These are phyloP conservation scores for Neckera pumila DNA, from an alignment of 225 moss, liverwort and hornwort species.

Conservation along the genomic window DNA sequence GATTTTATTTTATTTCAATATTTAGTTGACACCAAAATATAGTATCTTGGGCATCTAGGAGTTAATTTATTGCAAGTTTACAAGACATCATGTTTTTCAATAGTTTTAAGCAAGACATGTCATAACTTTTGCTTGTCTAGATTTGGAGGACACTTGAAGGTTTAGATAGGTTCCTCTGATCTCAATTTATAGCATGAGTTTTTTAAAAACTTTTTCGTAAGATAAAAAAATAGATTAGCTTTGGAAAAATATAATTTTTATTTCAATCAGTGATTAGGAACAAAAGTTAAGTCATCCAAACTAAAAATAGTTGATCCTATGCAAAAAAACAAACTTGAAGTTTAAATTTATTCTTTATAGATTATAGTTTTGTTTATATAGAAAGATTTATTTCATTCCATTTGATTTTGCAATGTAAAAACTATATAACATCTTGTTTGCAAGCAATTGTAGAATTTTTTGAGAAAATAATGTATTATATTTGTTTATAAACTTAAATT, in stretches of 20 bases:
- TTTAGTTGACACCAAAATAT: not conserved
- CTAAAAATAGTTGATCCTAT: rapidly evolving
- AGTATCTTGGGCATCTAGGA: not conserved
- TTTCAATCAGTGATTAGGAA: rapidly evolving
- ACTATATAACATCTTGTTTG: no score
- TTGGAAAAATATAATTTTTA: rapidly evolving
- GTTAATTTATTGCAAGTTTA: not conserved
- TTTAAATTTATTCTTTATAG: not conserved
- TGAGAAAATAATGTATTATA: no score
- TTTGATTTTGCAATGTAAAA: no score
- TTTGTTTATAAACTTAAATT: not conserved
- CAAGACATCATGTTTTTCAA: not conserved
- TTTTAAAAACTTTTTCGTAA: not conserved
- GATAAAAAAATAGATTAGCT: not conserved
- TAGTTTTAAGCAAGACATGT: not conserved
- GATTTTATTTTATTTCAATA: not conserved
- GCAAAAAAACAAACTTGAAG: not conserved
- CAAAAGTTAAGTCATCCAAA: not conserved
- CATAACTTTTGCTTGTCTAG: not conserved
- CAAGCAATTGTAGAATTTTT: no score
- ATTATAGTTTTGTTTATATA: rapidly evolving
- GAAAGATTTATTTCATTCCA: not conserved
- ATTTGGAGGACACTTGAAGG: rapidly evolving
- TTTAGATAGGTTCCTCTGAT: rapidly evolving
- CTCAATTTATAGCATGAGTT: not conserved